These are phyloP conservation scores for Rheum nobile DNA, from an alignment of 148 eudicot species.

Conservation along the genomic window DNA sequence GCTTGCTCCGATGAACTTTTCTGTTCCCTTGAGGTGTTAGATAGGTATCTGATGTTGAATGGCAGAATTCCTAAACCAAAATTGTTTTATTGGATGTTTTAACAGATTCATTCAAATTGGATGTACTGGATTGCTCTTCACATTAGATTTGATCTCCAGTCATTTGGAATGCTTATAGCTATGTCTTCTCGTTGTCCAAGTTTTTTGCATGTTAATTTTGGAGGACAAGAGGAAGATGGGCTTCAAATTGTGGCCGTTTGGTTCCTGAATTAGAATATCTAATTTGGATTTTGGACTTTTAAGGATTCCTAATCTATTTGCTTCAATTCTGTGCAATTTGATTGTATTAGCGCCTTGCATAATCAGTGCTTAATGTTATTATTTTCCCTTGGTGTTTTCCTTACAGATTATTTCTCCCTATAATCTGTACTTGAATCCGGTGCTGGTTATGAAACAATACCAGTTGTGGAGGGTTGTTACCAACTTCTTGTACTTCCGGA, in stretches of 20 bases:
- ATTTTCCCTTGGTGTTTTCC: background rate
- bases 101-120: background rate
- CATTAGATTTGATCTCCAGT: background rate
- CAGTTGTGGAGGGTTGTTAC: slow-evolving; percentile 91
- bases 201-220: no score
- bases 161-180: background rate
- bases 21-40: background rate
- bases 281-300: background rate
- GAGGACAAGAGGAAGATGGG: background rate
- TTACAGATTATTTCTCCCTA: slow-evolving; percentile 88
- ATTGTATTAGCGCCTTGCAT: no score
- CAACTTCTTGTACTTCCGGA: slow-evolving; percentile 87
- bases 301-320: background rate
- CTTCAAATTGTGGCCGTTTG: background rate
- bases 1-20: background rate
- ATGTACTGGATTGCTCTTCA: background rate
- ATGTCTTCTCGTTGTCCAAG: no score
- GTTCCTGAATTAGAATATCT: background rate
- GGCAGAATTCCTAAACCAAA: background rate
- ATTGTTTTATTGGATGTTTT: background rate
- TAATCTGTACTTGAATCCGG: slow-evolving; percentile 79
- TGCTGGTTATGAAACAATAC: slow-evolving; percentile 78
- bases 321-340: background rate
- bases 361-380: background rate
- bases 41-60: background rate